phyloP scores from a whole-genome alignment of 2,329 filamentous ascomycete genomes.

The Diplodia seriata region DNA sequence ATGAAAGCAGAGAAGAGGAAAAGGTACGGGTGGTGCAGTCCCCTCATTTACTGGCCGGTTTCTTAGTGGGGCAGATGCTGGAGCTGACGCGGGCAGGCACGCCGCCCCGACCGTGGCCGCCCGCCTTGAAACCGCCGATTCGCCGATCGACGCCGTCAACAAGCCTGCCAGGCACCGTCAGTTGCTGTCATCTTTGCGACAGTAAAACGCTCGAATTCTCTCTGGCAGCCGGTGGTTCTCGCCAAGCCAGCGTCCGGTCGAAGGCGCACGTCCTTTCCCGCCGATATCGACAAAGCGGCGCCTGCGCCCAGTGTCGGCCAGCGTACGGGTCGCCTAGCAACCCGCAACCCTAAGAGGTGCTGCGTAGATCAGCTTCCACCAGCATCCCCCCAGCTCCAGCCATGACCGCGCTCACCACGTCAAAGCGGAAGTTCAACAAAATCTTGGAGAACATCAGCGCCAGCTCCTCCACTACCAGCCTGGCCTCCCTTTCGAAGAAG shows the following conservation, averaged over 20 bases:
- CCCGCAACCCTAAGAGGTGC: conserved; percentile 26
- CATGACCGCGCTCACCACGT: conserved; percentile 69
- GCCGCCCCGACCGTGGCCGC: background rate
- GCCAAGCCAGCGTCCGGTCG: background rate
- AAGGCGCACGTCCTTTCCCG: background rate
- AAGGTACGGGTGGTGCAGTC: conserved; percentile 35
- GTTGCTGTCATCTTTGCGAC: conserved; percentile 1
- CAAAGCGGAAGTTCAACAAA: conserved; percentile 84
- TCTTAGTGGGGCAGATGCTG: conserved; percentile 32
- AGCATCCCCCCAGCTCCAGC: conserved; percentile 15
- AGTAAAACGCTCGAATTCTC: no score
- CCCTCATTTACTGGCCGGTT: conserved; percentile 31
- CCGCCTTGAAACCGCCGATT: conserved; percentile 29
- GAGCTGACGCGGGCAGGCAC: conserved; percentile 27
- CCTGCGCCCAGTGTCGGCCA: conserved; percentile 2
- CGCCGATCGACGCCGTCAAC: conserved; percentile 28
- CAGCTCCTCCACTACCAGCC: conserved; percentile 57
- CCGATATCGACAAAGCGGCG: conserved; percentile 27
- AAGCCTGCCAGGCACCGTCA: background rate
- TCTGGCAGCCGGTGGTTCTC: background rate
- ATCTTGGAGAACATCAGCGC: conserved; percentile 67
- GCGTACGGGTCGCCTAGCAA: conserved; percentile 30
- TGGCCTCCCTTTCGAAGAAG: conserved; percentile 48
- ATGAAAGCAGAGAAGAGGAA: conserved; percentile 41
- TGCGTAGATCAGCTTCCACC: conserved; percentile 25